Conservation (phyloP, 495 filamentous ascomycete genomes). For the Hypoxylon fuscum region DNA sequence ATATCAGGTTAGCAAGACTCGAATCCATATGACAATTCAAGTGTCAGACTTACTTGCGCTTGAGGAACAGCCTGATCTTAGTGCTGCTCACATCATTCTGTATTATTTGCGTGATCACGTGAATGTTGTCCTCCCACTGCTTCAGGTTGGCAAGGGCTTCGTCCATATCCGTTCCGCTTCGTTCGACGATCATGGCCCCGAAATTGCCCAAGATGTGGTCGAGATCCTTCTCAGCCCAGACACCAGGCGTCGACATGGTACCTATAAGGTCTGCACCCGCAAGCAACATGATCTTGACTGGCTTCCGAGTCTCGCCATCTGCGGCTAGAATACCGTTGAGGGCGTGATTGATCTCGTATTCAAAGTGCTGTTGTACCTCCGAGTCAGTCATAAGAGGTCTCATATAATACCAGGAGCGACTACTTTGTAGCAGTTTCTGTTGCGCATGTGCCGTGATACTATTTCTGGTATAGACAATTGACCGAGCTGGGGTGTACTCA, state of each 20-base stretch:
- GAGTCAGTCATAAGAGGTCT: conserved; percentile 12
- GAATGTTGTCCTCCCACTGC: conserved; percentile 75
- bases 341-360: conserved; percentile 84
- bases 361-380: conserved; percentile 65
- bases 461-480: no score
- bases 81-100: conserved; percentile 91
- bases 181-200: conserved; percentile 89
- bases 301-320: conserved; percentile 61
- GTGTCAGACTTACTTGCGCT: conserved; percentile 78
- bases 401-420: neutral
- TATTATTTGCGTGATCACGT: conserved; percentile 87
- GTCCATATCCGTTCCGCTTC: conserved; percentile 87
- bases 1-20: conserved; percentile 30
- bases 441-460: no score
- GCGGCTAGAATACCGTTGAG: conserved; percentile 74
- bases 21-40: conserved; percentile 40
- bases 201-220: conserved; percentile 87
- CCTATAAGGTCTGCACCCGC: conserved; percentile 87
- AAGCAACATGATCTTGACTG: conserved; percentile 75
- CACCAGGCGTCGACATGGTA: conserved; percentile 66
- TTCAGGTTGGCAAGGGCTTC: conserved; percentile 79
- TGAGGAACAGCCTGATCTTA: conserved; percentile 84
- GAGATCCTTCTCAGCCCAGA: conserved; percentile 86
- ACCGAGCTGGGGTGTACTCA: conserved; percentile 25
- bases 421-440: no score